phyloP scores from a whole-genome alignment of 768 basidiomycete species.

The Termitomyces titanicus region DNA sequence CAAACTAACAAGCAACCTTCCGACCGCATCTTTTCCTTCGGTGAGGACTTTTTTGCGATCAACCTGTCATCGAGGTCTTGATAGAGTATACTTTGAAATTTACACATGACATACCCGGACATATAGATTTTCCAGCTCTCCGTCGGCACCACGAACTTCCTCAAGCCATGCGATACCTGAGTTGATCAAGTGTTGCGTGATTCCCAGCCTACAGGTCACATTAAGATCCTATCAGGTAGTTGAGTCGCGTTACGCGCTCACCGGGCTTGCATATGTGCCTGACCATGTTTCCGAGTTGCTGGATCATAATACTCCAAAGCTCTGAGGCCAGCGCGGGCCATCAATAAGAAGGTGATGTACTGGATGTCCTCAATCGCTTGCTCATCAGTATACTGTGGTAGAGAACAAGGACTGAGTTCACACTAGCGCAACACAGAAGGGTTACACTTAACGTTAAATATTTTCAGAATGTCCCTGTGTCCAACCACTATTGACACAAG shows the following conservation, averaged over 20 bases:
- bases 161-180: conserved; percentile 69
- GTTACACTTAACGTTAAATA: conserved; percentile 64
- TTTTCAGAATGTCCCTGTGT: conserved; percentile 71
- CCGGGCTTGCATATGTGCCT: conserved; percentile 91
- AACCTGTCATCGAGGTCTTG: conserved; percentile 40
- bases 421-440: not conserved
- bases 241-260: conserved; percentile 25
- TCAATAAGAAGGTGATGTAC: conserved; percentile 76
- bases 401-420: not conserved
- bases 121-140: conserved; percentile 63
- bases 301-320: conserved; percentile 86
- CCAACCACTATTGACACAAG: conserved; percentile 51
- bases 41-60: conserved; percentile 66
- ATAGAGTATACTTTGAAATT: not conserved
- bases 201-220: conserved; percentile 57
- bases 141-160: conserved; percentile 55
- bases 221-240: not conserved
- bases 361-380: conserved; percentile 76
- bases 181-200: conserved; percentile 74
- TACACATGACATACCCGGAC: conserved; percentile 48
- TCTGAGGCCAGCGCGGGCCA: conserved; percentile 81
- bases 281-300: conserved; percentile 75
- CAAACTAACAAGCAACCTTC: conserved; percentile 72
- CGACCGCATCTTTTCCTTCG: conserved; percentile 62
- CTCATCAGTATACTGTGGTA: conserved; percentile 55